Base-by-base conservation (phyloP, 2,329 filamentous ascomycete genomes). In the Curvularia lunata region DNA sequence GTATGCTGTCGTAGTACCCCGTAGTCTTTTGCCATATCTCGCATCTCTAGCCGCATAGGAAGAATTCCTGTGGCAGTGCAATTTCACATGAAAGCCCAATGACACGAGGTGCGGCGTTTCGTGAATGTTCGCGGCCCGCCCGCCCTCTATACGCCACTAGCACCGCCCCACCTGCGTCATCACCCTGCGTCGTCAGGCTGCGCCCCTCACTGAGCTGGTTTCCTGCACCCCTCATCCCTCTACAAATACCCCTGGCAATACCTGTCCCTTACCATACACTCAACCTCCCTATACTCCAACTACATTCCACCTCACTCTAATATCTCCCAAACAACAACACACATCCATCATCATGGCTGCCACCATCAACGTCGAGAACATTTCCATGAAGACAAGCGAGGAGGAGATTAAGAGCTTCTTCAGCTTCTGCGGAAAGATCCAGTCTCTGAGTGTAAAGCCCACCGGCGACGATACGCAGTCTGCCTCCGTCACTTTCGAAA, bases 381-480 rank as follows among this genome's bases (percentile, higher is more conserved):
- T 99, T 80, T 88, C 91, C 68, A 77, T 83, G 62, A 81, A 88
- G 76, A 97, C 94, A 56, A 87, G 86, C 67, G 92, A 99, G 80
- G 89, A 93, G 81, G 92, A 98, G 80, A 88, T 99, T 71, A 88
- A 87, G 74, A 93, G 97, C 76, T 99, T 99, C 85, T 99, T 99
- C 84, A 95, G 90, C 83, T 98, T 98, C 79, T 88, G 86, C 45
- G 95, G 95, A 78, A 98, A 97, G 84, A 96, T 99, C 78, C 88
- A 87, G 67, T 85, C 86, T 69, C 85, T 99, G 77, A 88, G 91
- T 58, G 85, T 97, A 72, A 91, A 87, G 27, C 80, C 88, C 49
- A 82, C 78, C 38, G 59, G 80, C 52, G 86, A 86, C 72, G 85
- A 88, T 66, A 83, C 85, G 66, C 92, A 97, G 81, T 88, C 88